Evolutionary conservation across 805 yeast species (phyloP).

Genomic region (Schwanniomyces sp.): DNA sequence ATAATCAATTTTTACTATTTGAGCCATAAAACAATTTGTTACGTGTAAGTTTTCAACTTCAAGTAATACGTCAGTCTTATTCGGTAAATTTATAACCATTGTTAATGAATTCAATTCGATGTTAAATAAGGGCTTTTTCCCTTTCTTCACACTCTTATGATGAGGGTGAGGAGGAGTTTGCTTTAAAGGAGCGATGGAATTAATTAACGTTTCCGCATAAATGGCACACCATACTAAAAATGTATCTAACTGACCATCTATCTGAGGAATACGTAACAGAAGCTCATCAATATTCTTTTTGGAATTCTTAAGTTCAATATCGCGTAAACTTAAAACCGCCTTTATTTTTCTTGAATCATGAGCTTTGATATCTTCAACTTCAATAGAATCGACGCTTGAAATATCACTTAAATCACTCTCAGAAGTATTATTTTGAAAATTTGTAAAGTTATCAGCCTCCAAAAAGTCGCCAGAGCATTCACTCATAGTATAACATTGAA

Average conservation of each 20-base stretch:
- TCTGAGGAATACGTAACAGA: slow-evolving; percentile 29
- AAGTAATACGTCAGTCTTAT: slow-evolving; percentile 45
- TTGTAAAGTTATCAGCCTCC: slow-evolving; percentile 31
- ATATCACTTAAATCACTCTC: slow-evolving; percentile 28
- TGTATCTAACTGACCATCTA: slow-evolving; percentile 38
- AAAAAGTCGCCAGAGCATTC: slow-evolving; percentile 36
- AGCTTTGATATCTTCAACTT: slow-evolving; percentile 12
- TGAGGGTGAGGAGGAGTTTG: slow-evolving; percentile 16
- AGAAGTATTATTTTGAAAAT: slow-evolving; percentile 10
- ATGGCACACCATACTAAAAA: slow-evolving; percentile 42
- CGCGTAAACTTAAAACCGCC: slow-evolving; percentile 28
- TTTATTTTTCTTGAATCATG: slow-evolving; percentile 25
- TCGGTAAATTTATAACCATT: slow-evolving; percentile 45
- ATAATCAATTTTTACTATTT: slow-evolving; percentile 30
- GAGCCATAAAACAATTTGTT: slow-evolving; percentile 23
- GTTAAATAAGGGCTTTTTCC: slow-evolving; percentile 18
- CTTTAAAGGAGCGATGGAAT: slow-evolving; percentile 31
- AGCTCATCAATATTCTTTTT: slow-evolving; percentile 27
- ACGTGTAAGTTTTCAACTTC: slow-evolving; percentile 39
- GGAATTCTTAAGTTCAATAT: slow-evolving; percentile 24
- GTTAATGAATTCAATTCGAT: slow-evolving; percentile 37
- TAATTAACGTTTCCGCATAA: slow-evolving; percentile 35
- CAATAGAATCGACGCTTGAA: slow-evolving; percentile 29
- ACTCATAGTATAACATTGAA: slow-evolving; percentile 38
- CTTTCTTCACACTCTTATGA: slow-evolving; percentile 12